Base-by-base conservation (phyloP, 768 basidiomycete species). In the Saitozyma sp. region DNA sequence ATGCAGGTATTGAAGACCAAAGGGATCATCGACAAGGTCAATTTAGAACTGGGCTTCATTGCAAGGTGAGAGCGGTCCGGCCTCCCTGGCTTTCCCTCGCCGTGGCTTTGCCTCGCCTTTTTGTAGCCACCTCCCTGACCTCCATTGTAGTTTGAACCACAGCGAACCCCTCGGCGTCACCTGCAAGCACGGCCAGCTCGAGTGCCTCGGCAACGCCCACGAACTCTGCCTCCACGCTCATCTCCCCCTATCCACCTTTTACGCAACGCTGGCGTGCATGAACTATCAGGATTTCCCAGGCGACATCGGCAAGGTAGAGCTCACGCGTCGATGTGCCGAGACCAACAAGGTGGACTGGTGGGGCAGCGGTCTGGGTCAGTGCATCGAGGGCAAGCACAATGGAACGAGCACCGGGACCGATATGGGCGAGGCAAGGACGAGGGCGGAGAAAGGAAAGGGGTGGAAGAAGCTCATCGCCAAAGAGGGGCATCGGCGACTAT, bases 121-220 rank as follows among this genome's bases (percentile, higher is more conserved):
- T 29, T 29, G 17, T 58, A 2, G 5, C 8, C 14, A 9, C 20
- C 6, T 8, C 19, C 5, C 29, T 6, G n/a, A 48, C 39, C 48
- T 53, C 49, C 65, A 41, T 8, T 57, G 1, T 54, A 70, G 69
- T 13, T 53, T 56, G 9, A 71, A 77, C 52, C 48, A 64, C 14
- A 56, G 68, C 14, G 57, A 58, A 2, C 59, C 64, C 14, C 20
- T 56, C 17, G 92, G 92, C n/a, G 85, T 89, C 39, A 84, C 81
- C 41, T 96, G 93, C 80, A 84, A 84, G 82, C 92, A 95, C 73
- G 92, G 92, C 16, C 80, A 81, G 6, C 78, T 84, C 56, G 93
- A 97, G 79, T 96, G 93, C 64, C 19, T 63, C 13, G 93, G 90
- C 49, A 92, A 95, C 80, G 86, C 92, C 16, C 89, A 96, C 62